Evolutionary conservation across 1,139 yeast genomes (phyloP).

Genomic region (Pichia sp.): DNA sequence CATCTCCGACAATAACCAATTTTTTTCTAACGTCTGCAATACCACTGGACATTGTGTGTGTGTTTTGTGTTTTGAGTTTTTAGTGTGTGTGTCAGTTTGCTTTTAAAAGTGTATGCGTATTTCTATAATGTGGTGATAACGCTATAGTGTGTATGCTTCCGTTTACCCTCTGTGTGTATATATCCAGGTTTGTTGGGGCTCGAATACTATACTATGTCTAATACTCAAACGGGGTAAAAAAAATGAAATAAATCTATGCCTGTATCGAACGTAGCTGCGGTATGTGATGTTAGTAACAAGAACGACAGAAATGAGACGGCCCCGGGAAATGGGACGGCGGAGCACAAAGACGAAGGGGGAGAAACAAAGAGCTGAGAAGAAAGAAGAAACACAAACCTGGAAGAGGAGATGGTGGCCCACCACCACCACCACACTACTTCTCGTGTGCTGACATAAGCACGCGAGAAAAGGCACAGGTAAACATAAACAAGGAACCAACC

Average conservation of each 20-base stretch:
- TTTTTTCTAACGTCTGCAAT: conserved; percentile 66
- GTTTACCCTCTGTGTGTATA: neutral
- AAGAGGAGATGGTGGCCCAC: neutral
- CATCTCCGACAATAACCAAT: conserved; percentile 82
- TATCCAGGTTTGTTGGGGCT: neutral
- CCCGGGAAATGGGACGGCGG: no score
- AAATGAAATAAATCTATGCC: neutral
- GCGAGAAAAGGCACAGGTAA: neutral
- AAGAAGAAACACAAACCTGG: neutral
- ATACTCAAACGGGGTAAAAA: neutral
- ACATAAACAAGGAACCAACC: neutral
- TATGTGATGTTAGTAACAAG: neutral
- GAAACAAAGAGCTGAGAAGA: neutral
- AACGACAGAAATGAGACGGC: neutral
- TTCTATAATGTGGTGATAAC: neutral
- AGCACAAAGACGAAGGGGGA: neutral
- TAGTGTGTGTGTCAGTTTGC: neutral
- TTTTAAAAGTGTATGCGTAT: neutral
- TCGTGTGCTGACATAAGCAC: neutral
- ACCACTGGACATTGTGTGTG: conserved; percentile 14
- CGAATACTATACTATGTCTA: neutral
- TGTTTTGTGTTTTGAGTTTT: neutral
- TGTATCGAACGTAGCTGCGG: neutral
- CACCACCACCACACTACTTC: neutral
- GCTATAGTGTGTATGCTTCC: neutral